Conservation (phyloP, 108 stramenopile genomes). For the Pseudonitzschia pungens region DNA sequence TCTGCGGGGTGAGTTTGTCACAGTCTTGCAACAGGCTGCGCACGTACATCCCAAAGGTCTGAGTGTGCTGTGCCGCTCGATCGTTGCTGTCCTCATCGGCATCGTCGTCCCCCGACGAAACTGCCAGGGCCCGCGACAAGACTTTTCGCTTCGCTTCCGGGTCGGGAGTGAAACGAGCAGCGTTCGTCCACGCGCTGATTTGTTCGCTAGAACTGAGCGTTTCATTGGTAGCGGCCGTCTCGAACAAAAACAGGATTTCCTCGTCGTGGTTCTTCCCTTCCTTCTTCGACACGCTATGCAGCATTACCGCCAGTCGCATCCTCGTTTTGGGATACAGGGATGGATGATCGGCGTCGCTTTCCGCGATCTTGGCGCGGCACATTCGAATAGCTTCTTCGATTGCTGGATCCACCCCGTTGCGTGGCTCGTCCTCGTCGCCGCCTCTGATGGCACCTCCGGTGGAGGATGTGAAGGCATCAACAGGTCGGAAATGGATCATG, state of each 20-base stretch:
- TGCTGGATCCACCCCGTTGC: neutral
- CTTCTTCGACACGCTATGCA: neutral
- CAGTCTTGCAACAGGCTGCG: too few relatives aligned
- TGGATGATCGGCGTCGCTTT: neutral
- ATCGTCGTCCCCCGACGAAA: neutral
- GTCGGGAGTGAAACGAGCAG: neutral
- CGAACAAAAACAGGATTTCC: neutral
- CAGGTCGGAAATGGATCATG: neutral
- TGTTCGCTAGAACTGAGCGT: neutral
- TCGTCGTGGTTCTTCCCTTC: neutral
- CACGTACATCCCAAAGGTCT: too few relatives aligned
- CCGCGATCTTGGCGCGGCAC: neutral
- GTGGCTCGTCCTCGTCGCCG: neutral
- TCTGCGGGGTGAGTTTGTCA: too few relatives aligned
- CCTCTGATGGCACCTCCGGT: neutral
- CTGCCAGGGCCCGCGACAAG: neutral
- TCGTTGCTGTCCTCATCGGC: neutral
- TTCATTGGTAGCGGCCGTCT: neutral
- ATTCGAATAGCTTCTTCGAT: neutral
- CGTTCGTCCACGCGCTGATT: slow-evolving; percentile 4
- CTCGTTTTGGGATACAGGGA: slow-evolving; percentile 1
- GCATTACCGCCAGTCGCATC: neutral
- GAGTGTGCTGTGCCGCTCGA: too few relatives aligned
- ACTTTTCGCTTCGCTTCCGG: neutral
- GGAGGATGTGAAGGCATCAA: neutral